Base-by-base conservation (phyloP, 805 yeast genomes). In the Hanseniaspora pseudoguilliermondii region DNA sequence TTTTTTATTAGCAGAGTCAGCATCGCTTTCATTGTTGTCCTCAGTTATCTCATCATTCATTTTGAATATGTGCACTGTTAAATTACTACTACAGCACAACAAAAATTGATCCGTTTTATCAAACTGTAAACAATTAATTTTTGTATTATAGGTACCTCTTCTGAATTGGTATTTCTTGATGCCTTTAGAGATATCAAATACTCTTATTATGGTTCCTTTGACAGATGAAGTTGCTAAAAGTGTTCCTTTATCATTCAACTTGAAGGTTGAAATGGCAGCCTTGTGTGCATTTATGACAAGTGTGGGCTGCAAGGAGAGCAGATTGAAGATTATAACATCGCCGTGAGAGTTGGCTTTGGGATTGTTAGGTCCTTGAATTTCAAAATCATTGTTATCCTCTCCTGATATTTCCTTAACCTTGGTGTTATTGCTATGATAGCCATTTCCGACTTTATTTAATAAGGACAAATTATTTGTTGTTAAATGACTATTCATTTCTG, bases 11-110 rank as follows among this genome's bases (percentile, higher is more conserved):
- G 20, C 6, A 15, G 54, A 46, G 13, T 48, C 49, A 5, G 10
- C 34, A 32, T 58, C 64, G 13, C 57, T 60, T 43, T 47, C 58
- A 35, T 60, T 58, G 23, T 39, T 25, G n/a, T 62, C 66, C 5
- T 47, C 46, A 10, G 63, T 69, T 18, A 60, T 65, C 53, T 62
- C 75, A 44, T 62, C 68, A 10, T 18, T 85, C 54, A 90, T 69
- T 57, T 89, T 77, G 74, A 91, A 93, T 40, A 93, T 81, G 68
- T 93, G 99, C 23, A 93, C 90, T 0, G 99, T 93, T 46, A 86
- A 95, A 21, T 95, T 87, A 2, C 95, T 81, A 29, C 95, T 84
- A 11, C 91, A 80, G 27, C 91, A 96, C n/a, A 87, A 79, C 34
- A 93, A 72, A 59, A 84, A 78, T 16, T 75, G 74, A 58, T 85